Evolutionary conservation across 2,329 filamentous ascomycete genomes (phyloP), one percentile per base, ranked within the genome.

Genomic region (Venturia carpophila): DNA sequence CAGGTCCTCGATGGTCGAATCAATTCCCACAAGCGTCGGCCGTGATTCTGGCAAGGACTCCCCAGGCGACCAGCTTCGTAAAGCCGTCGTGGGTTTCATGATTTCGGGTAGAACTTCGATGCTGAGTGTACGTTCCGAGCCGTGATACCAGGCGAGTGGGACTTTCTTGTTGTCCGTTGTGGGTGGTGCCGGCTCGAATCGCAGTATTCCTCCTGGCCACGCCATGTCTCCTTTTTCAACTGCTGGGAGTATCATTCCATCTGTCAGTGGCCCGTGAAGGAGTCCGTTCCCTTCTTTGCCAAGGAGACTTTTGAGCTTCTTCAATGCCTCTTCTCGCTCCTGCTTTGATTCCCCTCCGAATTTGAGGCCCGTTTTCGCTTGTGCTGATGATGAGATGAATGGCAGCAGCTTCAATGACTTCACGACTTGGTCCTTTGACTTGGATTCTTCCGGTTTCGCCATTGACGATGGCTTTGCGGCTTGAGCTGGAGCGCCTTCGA

Each of bases 301-400:
- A 69, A 94, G 94, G 3, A 91, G 83, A 13, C 87, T 83, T 68
- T 85, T 84, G 67, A 96, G 86, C 55, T 85, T 84, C 71, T 88
- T 88, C 17, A 84, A 80, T 3, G 87, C 86, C 69, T 92, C 91
- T 71, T 96, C 91, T 63, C 87, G 87, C 69, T 94, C 90, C 6
- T 89, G 84, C 70, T 91, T 90, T 0, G 91, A 90, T 70, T 96
- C 91, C 17, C 92, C 91, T 5, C 93, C 93, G 72, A 97, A 96
- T 70, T 87, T 91, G 27, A 97, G 80, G 81, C 77, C 69, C 80
- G 77, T 27, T 77, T 76, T 60, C 79, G 62, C 49, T 49, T 62
- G 45, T 24, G 43, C 24, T 11, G 56, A 7, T 27, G 60, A 62
- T 27, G 64, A 30, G 27, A 37, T 75, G 71, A 97, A 97, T 0